Evolutionary conservation across 495 filamentous ascomycete species (phyloP), one percentile per base, ranked within the genome.

Genomic region (Aspergillus affinis): DNA sequence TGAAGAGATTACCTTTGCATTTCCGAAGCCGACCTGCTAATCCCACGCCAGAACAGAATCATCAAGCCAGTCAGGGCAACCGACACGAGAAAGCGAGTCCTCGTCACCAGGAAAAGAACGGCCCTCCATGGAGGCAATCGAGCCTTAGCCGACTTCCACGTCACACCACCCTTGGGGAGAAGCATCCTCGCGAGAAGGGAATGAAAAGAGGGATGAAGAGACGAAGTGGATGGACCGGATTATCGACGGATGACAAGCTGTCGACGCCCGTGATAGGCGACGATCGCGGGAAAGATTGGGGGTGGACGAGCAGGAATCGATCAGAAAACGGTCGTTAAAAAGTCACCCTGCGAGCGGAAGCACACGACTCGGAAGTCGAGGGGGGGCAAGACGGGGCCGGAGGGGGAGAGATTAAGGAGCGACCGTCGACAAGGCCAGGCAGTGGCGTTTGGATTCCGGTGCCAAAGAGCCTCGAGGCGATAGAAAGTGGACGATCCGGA

Each of bases 21-120:
- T 63, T 94, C 90, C 48, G 84, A 83, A 23, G 93, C 91, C 17
- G 90, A 90, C 50, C 81, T 85, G 69, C 86, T 86, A 61, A 97
- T 84, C 50, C 91, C 88, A 72, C 91, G 87, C 92, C 92, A 98
- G 86, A 96, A 74, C 78, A 97, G 80, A 72, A 97, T 72, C 62
- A 96, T 72, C 65, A 91, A 75, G 19, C 88, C 88, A 18, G 83
- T 81, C 41, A 96, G 58, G 51, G 87, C 90, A 49, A 95, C 67
- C 44, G 88, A 84, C 49, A 94, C 75, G 61, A 97, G 78, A 59
- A 94, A 90, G 44, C 92, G 85, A 59, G 92, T 90, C 65, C 86
- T 84, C 57, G 90, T 88, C 50, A 97, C 71, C 66, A 91, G 83
- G 52, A 89, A 79, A 72, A 88, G 82, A 73, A 98, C 75, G 45